These are phyloP conservation scores for Glycyrrhiza uralensis DNA, from an alignment of 306 rosid species.

Conservation along the genomic window DNA sequence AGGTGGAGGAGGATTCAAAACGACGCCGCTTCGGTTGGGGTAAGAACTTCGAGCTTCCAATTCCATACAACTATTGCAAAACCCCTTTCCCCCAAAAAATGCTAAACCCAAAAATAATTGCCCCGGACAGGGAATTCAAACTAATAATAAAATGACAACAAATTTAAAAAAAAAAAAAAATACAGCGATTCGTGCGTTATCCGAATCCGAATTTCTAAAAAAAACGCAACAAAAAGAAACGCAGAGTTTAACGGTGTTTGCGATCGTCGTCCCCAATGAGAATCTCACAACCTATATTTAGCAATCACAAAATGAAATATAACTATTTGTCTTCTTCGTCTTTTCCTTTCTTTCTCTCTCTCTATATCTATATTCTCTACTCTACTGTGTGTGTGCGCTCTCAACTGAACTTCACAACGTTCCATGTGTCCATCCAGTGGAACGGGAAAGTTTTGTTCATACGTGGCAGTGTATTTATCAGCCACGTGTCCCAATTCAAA, in stretches of 20 bases:
- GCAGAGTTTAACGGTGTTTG: neutral
- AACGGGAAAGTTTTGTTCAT: neutral
- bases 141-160: neutral
- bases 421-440: neutral
- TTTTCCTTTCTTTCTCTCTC: neutral
- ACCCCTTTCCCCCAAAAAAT: slow-evolving; percentile 1
- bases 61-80: slow-evolving; percentile 29
- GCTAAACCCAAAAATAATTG: slow-evolving; percentile 34
- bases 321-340: neutral
- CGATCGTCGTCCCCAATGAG: neutral
- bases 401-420: neutral
- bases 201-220: neutral
- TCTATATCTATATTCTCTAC: no score
- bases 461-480: neutral
- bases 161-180: neutral
- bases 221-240: neutral
- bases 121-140: neutral
- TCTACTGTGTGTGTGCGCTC: neutral
- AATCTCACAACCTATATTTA: neutral
- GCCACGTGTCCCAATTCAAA: neutral
- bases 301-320: neutral
- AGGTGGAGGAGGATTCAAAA: slow-evolving; percentile 6
- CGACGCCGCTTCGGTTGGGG: slow-evolving; percentile 18
- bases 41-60: slow-evolving; percentile 21
- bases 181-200: neutral